phyloP scores from a whole-genome alignment of 495 filamentous ascomycete genomes.

The Penicillium antarcticum region DNA sequence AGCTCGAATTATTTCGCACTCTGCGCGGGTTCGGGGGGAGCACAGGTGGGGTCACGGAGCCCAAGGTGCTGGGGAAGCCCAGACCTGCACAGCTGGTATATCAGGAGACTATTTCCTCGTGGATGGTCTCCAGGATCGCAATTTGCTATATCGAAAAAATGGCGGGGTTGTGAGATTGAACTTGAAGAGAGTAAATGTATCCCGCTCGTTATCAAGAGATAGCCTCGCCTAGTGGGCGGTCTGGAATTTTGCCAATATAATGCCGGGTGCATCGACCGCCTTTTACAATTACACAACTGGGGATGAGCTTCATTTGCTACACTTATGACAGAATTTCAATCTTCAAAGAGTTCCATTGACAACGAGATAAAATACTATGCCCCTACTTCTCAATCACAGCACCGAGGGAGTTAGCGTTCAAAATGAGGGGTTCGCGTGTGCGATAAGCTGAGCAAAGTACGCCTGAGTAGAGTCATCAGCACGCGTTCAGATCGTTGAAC shows the following conservation, averaged over 20 bases:
- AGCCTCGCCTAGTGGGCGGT: conserved; percentile 3
- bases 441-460: conserved; percentile 15
- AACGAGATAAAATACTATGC: background rate
- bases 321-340: too few relatives aligned
- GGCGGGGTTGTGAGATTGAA: background rate
- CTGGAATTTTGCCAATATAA: background rate
- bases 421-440: conserved; percentile 15
- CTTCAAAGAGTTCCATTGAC: background rate
- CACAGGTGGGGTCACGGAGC: conserved; percentile 33
- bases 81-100: conserved; percentile 24
- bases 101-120: background rate
- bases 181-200: background rate
- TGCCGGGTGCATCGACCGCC: background rate
- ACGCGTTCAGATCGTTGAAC: background rate
- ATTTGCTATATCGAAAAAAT: background rate
- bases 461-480: conserved; percentile 18
- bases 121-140: background rate
- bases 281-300: background rate
- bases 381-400: background rate
- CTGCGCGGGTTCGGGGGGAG: conserved; percentile 11
- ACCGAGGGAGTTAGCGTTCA: background rate
- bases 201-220: conserved; percentile 4
- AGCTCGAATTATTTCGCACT: conserved; percentile 5
- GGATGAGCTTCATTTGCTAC: too few relatives aligned
- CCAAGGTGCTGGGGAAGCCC: conserved; percentile 24